Evolutionary conservation across 176 grass and related monocot species (phyloP).

Genomic region (Oryza australiensis): DNA sequence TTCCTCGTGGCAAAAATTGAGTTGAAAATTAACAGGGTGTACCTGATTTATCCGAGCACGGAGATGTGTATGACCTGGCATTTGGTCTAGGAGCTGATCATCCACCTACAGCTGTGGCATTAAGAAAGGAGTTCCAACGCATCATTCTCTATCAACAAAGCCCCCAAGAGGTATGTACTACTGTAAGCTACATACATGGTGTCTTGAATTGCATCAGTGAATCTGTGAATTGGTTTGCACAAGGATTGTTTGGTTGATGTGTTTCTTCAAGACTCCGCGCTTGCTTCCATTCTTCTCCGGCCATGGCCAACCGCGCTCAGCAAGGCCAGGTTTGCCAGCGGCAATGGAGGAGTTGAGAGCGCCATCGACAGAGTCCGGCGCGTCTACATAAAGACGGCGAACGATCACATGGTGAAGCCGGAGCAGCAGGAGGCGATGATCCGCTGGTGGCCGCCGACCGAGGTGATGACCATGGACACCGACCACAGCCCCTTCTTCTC

Average conservation of each 20-base stretch:
- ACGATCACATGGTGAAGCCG: slow-evolving; percentile 40
- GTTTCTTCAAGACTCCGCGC: slow-evolving; percentile 39
- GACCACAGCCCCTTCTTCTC: slow-evolving; percentile 69
- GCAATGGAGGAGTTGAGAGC: background rate
- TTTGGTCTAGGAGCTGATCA: slow-evolving; percentile 14
- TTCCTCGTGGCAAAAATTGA: background rate
- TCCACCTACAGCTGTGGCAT: slow-evolving; percentile 38
- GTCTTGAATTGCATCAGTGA: too few species aligned
- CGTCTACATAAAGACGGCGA: slow-evolving; percentile 41
- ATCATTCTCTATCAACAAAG: slow-evolving; percentile 37
- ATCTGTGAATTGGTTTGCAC: too few species aligned
- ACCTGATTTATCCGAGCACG: slow-evolving; percentile 47
- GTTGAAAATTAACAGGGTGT: slow-evolving; percentile 32
- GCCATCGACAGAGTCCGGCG: background rate
- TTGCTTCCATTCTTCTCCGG: slow-evolving; percentile 51
- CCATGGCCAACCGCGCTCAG: slow-evolving; percentile 33
- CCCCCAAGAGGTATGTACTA: slow-evolving; percentile 43
- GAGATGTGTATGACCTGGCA: slow-evolving; percentile 38
- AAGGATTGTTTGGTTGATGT: background rate
- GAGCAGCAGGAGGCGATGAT: slow-evolving; percentile 67
- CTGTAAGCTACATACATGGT: background rate
- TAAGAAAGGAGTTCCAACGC: slow-evolving; percentile 41
- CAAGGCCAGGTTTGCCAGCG: slow-evolving; percentile 1
- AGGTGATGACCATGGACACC: slow-evolving; percentile 39
- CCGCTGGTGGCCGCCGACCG: slow-evolving; percentile 35